Percentiles rank a stretch among this genome's conserved stretches.
Evolutionary conservation across 2,329 filamentous ascomycete species (phyloP).

Genomic region (Daldinia eschscholtzii): DNA sequence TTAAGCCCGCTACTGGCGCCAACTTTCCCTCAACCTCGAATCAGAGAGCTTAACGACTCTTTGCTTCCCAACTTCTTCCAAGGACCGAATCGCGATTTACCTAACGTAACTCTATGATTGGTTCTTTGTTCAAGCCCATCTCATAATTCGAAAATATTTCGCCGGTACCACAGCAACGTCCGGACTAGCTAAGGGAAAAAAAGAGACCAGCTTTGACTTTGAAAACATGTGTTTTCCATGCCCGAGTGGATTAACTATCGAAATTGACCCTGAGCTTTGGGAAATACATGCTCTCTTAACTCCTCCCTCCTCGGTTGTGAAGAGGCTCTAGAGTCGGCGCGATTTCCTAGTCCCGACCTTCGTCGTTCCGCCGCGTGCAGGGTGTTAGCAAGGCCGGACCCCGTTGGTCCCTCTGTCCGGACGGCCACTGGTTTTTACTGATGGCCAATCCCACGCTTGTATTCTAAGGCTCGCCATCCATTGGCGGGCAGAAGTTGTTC

Average conservation of each 20-base stretch:
- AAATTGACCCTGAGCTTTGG: conserved; percentile 14
- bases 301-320: conserved; percentile 19
- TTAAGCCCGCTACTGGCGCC: conserved; percentile 48
- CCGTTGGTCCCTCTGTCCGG: conserved; percentile 34
- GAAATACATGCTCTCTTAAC: conserved; percentile 8
- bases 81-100: conserved; percentile 25
- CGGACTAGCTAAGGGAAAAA: conserved; percentile 21
- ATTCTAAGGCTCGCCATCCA: conserved; percentile 28
- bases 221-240: conserved; percentile 21
- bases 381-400: conserved; percentile 30
- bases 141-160: conserved; percentile 34
- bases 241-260: conserved; percentile 17
- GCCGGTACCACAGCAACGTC: conserved; percentile 42
- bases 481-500: conserved; percentile 36
- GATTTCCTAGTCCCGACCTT: conserved; percentile 30
- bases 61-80: conserved; percentile 16
- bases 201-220: conserved; percentile 14
- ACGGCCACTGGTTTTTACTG: conserved; percentile 30
- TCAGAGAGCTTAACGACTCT: conserved; percentile 36
- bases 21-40: conserved; percentile 45
- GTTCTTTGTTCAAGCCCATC: conserved; percentile 13
- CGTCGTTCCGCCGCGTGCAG: conserved; percentile 28
- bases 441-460: conserved; percentile 39
- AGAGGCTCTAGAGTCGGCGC: conserved; percentile 34
- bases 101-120: conserved; percentile 31